These are phyloP conservation scores for Suillus plorans DNA, from an alignment of 768 basidiomycete genomes.

Conservation along the genomic window DNA sequence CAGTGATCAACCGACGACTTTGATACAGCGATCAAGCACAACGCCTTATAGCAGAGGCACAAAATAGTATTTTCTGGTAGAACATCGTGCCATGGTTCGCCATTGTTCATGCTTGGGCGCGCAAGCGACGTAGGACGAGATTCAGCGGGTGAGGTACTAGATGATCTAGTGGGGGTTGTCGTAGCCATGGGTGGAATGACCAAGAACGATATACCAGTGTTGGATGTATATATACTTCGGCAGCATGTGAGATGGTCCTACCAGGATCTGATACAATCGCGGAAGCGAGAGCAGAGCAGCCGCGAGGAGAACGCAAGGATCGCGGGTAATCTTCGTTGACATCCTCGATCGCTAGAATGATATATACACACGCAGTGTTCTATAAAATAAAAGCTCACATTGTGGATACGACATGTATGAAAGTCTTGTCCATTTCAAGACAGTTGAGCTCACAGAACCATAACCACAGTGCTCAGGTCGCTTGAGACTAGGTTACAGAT, in stretches of 20 bases:
- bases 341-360: background rate
- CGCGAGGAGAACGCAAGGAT: background rate
- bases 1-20: background rate
- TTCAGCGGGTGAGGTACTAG: background rate
- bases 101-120: too few relatives aligned
- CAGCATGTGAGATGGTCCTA: background rate
- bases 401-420: background rate
- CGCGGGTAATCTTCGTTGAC: background rate
- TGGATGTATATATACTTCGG: background rate
- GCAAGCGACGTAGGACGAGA: background rate
- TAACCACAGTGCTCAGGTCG: background rate
- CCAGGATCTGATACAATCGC: background rate
- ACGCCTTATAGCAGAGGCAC: background rate
- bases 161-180: background rate
- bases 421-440: background rate
- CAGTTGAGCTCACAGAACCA: background rate
- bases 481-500: background rate
- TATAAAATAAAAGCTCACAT: background rate
- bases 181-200: background rate
- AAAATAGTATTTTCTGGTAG: background rate
- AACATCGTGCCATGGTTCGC: background rate
- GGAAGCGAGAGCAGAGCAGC: background rate
- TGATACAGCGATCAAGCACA: constrained; percentile 1
- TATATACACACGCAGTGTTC: background rate
- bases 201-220: background rate